Percentiles rank a stretch among this genome's conserved stretches.
Conservation (phyloP, 2,329 filamentous ascomycete genomes). For the Xylariaceae sp. region DNA sequence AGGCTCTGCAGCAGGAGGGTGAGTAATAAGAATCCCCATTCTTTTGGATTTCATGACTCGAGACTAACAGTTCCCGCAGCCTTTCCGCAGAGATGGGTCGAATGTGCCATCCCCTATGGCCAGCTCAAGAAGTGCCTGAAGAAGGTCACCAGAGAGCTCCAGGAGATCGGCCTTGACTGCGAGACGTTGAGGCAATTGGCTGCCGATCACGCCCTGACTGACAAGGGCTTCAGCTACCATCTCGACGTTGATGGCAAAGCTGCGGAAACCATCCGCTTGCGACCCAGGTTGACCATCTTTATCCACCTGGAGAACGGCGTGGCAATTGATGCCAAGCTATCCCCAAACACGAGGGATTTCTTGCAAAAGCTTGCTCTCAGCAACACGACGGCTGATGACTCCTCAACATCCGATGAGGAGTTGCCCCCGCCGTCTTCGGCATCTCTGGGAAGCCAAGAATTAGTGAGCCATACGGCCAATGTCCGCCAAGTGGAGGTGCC, state of each 20-base stretch:
- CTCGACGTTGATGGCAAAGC: conserved; percentile 46
- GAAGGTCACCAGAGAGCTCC: conserved; percentile 67
- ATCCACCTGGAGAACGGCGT: conserved; percentile 62
- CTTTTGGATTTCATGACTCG: not conserved
- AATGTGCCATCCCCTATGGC: conserved; percentile 74
- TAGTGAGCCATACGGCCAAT: conserved; percentile 4
- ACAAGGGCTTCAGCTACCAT: conserved; percentile 43
- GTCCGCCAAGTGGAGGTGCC: conserved; percentile 61
- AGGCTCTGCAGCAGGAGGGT: conserved; percentile 59
- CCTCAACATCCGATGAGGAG: not conserved
- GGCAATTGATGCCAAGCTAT: conserved; percentile 62
- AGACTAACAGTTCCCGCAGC: conserved; percentile 35
- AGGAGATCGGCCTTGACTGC: conserved; percentile 64
- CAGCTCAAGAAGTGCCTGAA: conserved; percentile 88
- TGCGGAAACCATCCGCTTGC: conserved; percentile 44
- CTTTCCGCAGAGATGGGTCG: conserved; percentile 68
- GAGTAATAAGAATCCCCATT: conserved; percentile 21
- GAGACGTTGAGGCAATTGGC: conserved; percentile 64
- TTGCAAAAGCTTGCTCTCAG: conserved; percentile 55
- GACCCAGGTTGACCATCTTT: conserved; percentile 65
- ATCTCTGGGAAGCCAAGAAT: not conserved
- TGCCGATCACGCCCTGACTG: conserved; percentile 38
- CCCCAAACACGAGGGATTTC: conserved; percentile 58
- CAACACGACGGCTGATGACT: not conserved
- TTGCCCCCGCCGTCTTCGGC: not conserved